phyloP scores from a whole-genome alignment of 192 early-diverging fungal species.

The Gaertneriomyces sp. region DNA sequence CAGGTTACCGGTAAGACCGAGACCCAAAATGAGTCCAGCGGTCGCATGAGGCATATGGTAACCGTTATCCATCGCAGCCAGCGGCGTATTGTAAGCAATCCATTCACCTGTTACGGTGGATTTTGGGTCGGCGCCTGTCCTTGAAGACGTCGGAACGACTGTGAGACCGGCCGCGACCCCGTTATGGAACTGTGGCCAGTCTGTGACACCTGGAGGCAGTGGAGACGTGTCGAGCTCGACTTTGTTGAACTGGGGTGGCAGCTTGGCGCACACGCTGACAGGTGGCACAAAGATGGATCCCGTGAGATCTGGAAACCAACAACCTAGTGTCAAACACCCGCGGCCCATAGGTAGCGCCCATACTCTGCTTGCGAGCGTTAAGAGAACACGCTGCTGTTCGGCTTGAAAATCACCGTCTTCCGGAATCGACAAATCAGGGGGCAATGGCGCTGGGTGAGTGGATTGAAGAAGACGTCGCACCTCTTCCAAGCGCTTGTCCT shows the following conservation, averaged over 20 bases:
- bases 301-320: conserved; percentile 48
- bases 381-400: conserved; percentile 50
- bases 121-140: conserved; percentile 9
- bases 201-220: conserved; percentile 43
- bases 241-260: conserved; percentile 60
- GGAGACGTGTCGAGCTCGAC: conserved; percentile 48
- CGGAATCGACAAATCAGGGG: conserved; percentile 11
- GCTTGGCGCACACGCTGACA: conserved; percentile 55
- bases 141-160: conserved; percentile 44
- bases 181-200: conserved; percentile 87
- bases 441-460: conserved; percentile 29
- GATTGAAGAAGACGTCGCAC: conserved; percentile 50
- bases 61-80: conserved; percentile 27
- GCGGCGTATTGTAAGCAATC: conserved; percentile 71
- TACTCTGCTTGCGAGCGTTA: conserved; percentile 44
- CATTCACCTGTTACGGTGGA: conserved; percentile 64
- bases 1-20: conserved; percentile 78
- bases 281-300: conserved; percentile 57
- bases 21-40: conserved; percentile 73
- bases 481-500: conserved; percentile 52
- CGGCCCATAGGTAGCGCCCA: conserved; percentile 65
- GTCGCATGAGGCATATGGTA: conserved; percentile 38
- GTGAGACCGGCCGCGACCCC: conserved; percentile 77
- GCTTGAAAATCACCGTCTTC: conserved; percentile 36
- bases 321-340: conserved; percentile 66